Percentiles rank a stretch among this genome's conserved stretches.
Conservation (phyloP, 306 rosid species). For the Hippophae rhamnoides region DNA sequence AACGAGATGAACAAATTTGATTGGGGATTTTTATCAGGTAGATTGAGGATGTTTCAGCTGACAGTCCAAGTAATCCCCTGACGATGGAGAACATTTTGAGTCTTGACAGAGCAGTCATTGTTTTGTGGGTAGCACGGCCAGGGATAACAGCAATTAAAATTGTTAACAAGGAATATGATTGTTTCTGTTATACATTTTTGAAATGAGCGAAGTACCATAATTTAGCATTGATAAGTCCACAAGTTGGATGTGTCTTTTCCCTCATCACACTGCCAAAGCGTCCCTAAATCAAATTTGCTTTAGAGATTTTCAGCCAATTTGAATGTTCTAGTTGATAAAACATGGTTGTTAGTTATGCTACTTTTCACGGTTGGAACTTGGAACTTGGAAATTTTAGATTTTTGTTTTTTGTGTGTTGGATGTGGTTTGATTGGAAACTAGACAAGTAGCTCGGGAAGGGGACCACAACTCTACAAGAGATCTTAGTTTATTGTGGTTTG, state of each 20-base stretch:
- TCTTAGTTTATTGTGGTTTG: no score
- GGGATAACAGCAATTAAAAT: constrained; percentile 1
- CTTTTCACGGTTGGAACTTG: no score
- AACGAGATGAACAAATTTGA: constrained; percentile 15
- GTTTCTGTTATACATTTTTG: constrained; percentile 13
- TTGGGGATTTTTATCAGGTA: constrained; percentile 22
- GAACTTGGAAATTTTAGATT: no score
- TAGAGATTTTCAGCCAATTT: no score
- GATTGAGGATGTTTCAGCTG: constrained; percentile 17
- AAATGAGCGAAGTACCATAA: constrained; percentile 4
- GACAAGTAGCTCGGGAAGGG: no score
- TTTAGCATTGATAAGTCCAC: not conserved
- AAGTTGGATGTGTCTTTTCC: not conserved
- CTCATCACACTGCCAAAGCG: no score
- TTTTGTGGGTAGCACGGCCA: constrained; percentile 1
- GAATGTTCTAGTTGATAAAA: no score
- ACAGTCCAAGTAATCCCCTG: constrained; percentile 3
- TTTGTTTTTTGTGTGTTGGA: no score
- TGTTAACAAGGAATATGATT: not conserved
- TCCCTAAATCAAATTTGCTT: no score
- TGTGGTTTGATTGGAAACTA: no score
- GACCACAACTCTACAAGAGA: no score
- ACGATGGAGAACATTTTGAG: constrained; percentile 2
- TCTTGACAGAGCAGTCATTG: not conserved
- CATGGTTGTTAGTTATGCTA: no score